Percentiles rank a stretch among this genome's conserved stretches.
These are phyloP conservation scores for Casuarina cunninghamiana DNA, from an alignment of 306 rosid genomes.

Conservation along the genomic window DNA sequence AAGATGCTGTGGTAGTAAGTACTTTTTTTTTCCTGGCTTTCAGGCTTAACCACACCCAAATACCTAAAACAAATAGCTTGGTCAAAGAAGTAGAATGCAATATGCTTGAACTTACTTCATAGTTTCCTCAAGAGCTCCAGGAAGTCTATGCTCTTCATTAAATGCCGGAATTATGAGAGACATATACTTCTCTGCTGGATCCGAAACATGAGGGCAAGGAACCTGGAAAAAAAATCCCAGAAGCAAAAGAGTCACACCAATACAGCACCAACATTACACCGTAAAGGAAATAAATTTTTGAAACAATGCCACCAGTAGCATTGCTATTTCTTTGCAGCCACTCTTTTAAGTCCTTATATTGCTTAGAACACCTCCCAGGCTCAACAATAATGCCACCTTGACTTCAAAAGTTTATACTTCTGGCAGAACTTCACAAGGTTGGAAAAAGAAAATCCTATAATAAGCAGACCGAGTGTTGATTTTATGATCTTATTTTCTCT, in stretches of 20 bases:
- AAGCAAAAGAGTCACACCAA: constrained; percentile 23
- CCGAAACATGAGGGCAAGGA: constrained; percentile 74
- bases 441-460: not conserved
- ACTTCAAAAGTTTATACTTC: not conserved
- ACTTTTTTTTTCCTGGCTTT: not conserved
- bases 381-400: not conserved
- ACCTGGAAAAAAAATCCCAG: constrained; percentile 46
- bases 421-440: not conserved
- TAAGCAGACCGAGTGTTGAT: not conserved
- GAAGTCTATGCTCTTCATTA: constrained; percentile 84
- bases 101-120: constrained; percentile 59
- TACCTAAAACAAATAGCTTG: not conserved
- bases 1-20: not conserved
- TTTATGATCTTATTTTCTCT: not conserved
- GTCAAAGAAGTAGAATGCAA: not conserved
- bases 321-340: not conserved
- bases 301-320: not conserved
- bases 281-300: not conserved
- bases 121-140: constrained; percentile 84
- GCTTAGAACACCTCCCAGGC: not conserved
- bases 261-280: not conserved
- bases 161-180: constrained; percentile 85
- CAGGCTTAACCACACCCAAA: not conserved
- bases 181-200: constrained; percentile 87
- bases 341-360: not conserved